Evolutionary conservation across 169 alveolate genomes (phyloP), one percentile per base, ranked within the genome.

Genomic region (Babesia microti): DNA sequence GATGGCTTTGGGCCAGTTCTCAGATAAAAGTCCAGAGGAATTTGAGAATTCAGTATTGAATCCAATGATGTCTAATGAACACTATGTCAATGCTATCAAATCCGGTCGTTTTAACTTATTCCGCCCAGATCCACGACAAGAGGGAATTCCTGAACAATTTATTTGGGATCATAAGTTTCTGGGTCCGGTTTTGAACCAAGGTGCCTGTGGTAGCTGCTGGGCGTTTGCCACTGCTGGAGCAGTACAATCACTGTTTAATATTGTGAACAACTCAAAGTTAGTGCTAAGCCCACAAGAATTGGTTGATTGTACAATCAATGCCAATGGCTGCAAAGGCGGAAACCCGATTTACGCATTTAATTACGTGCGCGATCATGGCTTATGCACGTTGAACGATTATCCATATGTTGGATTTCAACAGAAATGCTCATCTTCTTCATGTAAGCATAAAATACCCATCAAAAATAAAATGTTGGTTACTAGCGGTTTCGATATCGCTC

Each of bases 311-410:
- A 69, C 80, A 14, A 34, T 23, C 9, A 32, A 48, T 28, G 36
- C 60, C 34, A 27, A 19, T 28, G 92, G 92, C 19, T 89, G 96
- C 59, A 30, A 59, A 32, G 96, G 96, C 14, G 96, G 96, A 21
- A 42, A 45, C 24, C 53, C 72, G 58, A 78, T 63, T 45, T 27
- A 53, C 18, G 92, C 92, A 23, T 79, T 71, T 72, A 45, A 71
- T 1, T 88, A 85, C 57, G 72, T 78, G 18, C 34, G 51, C 33
- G 49, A 55, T 0, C 29, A 78, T 33, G 91, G 90, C 37, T 30
- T 84, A 9, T 59, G 63, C 34, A n/a, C 42, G 30, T 60, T 70
- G 23, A 49, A 74, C 21, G 78, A 66, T 11, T 76, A 76, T 49
- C 87, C 91, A 3, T 85, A 75, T 61, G 72, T 56, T 4, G 82